Evolutionary conservation across 805 yeast genomes (phyloP).

Genomic region (Starmera amethionina): DNA sequence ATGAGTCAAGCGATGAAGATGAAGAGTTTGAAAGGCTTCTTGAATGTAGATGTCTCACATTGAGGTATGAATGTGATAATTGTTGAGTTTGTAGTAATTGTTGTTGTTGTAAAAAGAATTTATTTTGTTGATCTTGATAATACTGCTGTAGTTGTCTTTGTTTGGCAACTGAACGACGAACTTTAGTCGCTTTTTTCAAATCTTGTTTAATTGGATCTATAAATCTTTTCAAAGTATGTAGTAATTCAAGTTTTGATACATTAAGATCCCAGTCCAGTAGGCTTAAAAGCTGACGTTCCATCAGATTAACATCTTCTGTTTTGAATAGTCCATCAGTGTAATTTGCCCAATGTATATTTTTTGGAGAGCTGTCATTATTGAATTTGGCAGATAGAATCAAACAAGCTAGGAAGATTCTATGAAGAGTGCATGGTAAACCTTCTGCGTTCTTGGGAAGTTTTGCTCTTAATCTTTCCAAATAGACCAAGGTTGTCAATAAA

Average conservation of each 20-base stretch:
- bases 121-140: neutral
- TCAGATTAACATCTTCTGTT: conserved; percentile 60
- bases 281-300: conserved; percentile 69
- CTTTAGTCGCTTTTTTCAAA: conserved; percentile 20
- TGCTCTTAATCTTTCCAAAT: conserved; percentile 49
- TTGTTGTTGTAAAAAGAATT: neutral
- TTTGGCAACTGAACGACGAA: conserved; percentile 8
- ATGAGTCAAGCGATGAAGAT: conserved; percentile 1
- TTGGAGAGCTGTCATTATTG: conserved; percentile 72
- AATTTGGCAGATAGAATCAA: conserved; percentile 63
- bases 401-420: conserved; percentile 67
- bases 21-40: conserved; percentile 7
- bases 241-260: conserved; percentile 59
- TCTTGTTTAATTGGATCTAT: conserved; percentile 60
- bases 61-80: conserved; percentile 2
- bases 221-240: conserved; percentile 59
- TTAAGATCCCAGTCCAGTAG: conserved; percentile 65
- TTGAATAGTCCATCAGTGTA: conserved; percentile 68
- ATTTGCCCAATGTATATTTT: conserved; percentile 70
- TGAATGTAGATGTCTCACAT: conserved; percentile 6
- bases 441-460: conserved; percentile 63
- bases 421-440: conserved; percentile 74
- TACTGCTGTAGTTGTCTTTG: neutral
- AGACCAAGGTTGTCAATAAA: conserved; percentile 60
- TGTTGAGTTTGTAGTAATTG: conserved; percentile 1